Conservation (phyloP, 352 stramenopile species). For the Phytophthora ohioensis region DNA sequence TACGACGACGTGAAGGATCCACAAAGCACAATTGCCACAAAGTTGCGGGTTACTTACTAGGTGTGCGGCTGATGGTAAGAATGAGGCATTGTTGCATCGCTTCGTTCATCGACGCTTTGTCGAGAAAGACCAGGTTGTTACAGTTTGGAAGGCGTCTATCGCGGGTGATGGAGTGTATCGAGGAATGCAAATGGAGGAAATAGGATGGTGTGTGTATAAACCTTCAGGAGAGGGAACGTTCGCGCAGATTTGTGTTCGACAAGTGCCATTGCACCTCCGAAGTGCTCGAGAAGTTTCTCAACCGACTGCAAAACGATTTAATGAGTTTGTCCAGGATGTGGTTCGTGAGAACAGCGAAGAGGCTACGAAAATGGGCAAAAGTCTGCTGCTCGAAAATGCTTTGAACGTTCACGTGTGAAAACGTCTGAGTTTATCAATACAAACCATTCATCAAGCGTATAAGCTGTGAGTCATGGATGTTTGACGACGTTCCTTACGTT, state of each 20-base stretch:
- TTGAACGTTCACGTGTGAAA: background rate
- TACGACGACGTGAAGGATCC: background rate
- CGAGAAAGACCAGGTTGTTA: background rate
- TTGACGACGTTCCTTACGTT: too few species aligned
- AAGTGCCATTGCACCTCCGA: slow-evolving; percentile 5
- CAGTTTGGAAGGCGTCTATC: background rate
- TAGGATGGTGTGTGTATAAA: background rate
- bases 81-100: background rate
- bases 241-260: slow-evolving; percentile 4
- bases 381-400: background rate
- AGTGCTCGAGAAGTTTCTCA: background rate
- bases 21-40: background rate
- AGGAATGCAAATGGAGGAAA: background rate
- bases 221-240: slow-evolving; percentile 4
- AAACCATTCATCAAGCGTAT: too few species aligned
- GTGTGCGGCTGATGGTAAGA: background rate
- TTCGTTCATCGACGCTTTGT: background rate
- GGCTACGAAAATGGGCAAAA: background rate
- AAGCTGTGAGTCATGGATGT: too few species aligned
- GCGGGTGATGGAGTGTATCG: background rate
- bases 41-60: background rate
- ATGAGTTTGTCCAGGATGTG: slow-evolving; percentile 8
- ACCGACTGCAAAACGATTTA: background rate
- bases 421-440: too few species aligned
- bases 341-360: slow-evolving; percentile 12